Base-by-base conservation (phyloP, 176 grass and related monocot genomes). In the Leersia perrieri region DNA sequence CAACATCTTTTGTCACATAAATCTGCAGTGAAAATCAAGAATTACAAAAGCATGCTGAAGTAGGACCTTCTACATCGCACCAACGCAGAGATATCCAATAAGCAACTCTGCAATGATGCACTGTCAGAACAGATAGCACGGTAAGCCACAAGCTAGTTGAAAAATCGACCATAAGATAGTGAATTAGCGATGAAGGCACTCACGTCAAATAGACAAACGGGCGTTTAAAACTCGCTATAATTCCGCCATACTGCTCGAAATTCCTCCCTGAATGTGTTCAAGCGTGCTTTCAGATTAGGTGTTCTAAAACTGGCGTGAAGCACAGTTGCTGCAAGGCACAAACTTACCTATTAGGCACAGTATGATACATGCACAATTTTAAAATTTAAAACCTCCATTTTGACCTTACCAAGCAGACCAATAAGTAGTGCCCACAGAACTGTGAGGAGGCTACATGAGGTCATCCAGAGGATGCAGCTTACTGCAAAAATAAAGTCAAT, bases 241-340 rank as follows among this genome's bases (percentile, higher is more conserved):
- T 92, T 92, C 73, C 89, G 81, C 93, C 89, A 95, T 16, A 85
- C 93, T 72, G 89, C 89, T 76, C 87, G 78, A 36, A 88, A 95
- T 76, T 95, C 89, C 71, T 91, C 89, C 45, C 89, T 87, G 66
- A 91, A 94, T 66, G 84, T 88, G 81, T 94, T 94, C 45, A 94
- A 44, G 9, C 89, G 83, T 73, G 89, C 89, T 89, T 94, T 94
- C 68, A 91, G 51, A 89, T 94, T 91, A 49, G 89, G 89, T 78
- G 82, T 88, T 74, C 89, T 89, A 61, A 95, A 90, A 70, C 84
- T 95, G 67, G 93, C 93, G 80, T 90, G 93, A 18, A 92, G 74
- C 44, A 95, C 65, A n/a, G 84, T 91, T 62, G 74, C 92, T 94
- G 83, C 73, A 94, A 26, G 62, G 84, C 80, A 67, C 42, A 45